Evolutionary conservation across 2,329 filamentous ascomycete genomes (phyloP), one percentile per base, ranked within the genome.

Genomic region (Phyllosticta citrichinensis): DNA sequence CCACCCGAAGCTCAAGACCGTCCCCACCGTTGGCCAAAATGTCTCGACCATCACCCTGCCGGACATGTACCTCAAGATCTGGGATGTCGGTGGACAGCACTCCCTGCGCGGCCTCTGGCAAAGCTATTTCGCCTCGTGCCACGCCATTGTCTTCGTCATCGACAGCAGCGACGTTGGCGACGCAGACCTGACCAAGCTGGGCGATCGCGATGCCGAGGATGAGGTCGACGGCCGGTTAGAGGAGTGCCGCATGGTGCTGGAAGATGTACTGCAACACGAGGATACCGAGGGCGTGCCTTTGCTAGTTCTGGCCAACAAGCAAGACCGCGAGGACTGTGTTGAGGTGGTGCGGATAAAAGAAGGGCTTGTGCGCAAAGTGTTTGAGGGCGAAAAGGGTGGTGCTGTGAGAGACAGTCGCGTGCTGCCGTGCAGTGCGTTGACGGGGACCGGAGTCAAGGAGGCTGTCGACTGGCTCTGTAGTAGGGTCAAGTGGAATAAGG

Each of bases 331-430:
- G 75, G 94, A 97, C 75, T 97, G 93, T 67, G 89, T 97, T 58
- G 94, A 99, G 80, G 94, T 97, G 2, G 93, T 97, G 63, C 81
- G 91, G 65, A 97, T 99, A 71, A 99, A 99, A 77, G 94, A 99
- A 74, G 94, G 93, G 0, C 80, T 97, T 60, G 92, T 99, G 57
- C 88, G 96, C 76, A 91, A 89, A 77, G 92, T 99, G 22, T 94
- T 96, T 78, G 92, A 97, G 78, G 90, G 94, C 20, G 90, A 96
- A 71, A 94, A 93, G 76, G 91, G 91, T 0, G 83, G 82, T 52
- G 88, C 86, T 64, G 90, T 97, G 58, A 83, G 93, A 65, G 94
- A 99, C 77, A 95, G 89, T 70, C 82, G 94, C 63, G 94, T 97
- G 17, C 75, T 99, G 70, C 91, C 94, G 6, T 86, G 97, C 64